phyloP scores from a whole-genome alignment of 306 rosid genomes.

The Rosa persica region DNA sequence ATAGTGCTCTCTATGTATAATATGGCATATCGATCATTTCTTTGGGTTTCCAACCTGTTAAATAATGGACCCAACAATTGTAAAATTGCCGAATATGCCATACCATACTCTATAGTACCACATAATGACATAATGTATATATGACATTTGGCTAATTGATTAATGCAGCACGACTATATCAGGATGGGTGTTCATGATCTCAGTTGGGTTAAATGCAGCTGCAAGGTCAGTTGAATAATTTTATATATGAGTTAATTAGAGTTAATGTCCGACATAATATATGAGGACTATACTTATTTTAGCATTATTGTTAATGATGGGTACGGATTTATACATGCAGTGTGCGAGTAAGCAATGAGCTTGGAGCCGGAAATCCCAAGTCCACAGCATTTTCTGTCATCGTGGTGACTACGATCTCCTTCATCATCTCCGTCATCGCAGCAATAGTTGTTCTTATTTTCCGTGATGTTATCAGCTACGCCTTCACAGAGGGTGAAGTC shows the following conservation, averaged over 20 bases:
- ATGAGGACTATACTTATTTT: not conserved
- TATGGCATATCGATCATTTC: no score
- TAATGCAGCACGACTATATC: slow-evolving; percentile 54
- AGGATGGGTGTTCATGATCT: slow-evolving; percentile 81
- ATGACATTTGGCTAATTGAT: not conserved
- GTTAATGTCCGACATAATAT: not conserved
- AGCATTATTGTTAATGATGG: not conserved
- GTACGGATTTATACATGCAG: slow-evolving; percentile 32
- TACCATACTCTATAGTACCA: not conserved
- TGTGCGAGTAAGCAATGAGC: slow-evolving; percentile 85
- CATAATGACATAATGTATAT: not conserved
- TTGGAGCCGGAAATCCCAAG: slow-evolving; percentile 71
- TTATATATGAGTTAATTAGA: not conserved
- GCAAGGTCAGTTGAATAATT: slow-evolving; percentile 46
- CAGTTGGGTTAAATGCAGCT: slow-evolving; percentile 86
- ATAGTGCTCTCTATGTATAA: no score
- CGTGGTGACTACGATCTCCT: slow-evolving; percentile 53
- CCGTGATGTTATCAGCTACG: slow-evolving; percentile 62
- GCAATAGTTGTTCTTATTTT: slow-evolving; percentile 41
- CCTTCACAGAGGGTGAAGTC: slow-evolving; percentile 63
- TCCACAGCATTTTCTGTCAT: slow-evolving; percentile 66
- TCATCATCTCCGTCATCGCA: slow-evolving; percentile 48
- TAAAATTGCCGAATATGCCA: no score
- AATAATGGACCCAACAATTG: no score
- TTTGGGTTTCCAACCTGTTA: no score